Evolutionary conservation across 106 monocot genomes (phyloP).

Genomic region (Agapanthus africanus): DNA sequence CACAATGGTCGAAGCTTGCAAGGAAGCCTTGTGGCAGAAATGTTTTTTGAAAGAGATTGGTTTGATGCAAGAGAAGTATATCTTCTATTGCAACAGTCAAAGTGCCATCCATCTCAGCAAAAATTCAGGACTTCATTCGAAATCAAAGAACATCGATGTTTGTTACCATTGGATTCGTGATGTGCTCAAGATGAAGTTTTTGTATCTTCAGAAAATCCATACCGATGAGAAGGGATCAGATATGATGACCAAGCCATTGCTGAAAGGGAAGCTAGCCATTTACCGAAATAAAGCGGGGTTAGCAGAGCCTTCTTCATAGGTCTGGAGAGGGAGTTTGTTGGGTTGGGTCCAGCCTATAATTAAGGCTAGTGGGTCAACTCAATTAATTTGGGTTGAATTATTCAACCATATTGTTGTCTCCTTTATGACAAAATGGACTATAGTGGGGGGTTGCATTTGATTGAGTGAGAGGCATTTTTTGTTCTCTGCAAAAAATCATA

Average conservation of each 20-base stretch:
- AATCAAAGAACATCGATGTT: neutral
- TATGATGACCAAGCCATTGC: constrained; percentile 3
- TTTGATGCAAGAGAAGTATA: neutral
- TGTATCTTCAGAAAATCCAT: neutral
- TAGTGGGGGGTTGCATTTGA: no score
- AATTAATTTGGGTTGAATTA: no score
- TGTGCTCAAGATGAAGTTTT: neutral
- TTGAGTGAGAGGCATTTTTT: no score
- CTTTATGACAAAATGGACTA: no score
- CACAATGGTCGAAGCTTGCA: neutral
- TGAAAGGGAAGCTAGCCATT: neutral
- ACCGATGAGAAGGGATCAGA: neutral
- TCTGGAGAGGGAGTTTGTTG: constrained; percentile 11
- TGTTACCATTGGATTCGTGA: neutral
- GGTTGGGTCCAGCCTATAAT: no score
- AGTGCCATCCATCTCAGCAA: constrained; percentile 4
- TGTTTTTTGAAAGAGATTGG: neutral
- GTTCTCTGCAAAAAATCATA: no score
- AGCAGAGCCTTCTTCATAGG: neutral
- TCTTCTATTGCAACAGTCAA: neutral
- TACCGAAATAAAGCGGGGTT: neutral
- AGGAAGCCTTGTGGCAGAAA: neutral
- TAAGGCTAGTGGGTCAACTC: no score
- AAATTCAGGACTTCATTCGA: neutral
- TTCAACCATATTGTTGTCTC: no score